These are phyloP conservation scores for Ogataea angusta DNA, from an alignment of 805 yeast genomes.

Conservation along the genomic window DNA sequence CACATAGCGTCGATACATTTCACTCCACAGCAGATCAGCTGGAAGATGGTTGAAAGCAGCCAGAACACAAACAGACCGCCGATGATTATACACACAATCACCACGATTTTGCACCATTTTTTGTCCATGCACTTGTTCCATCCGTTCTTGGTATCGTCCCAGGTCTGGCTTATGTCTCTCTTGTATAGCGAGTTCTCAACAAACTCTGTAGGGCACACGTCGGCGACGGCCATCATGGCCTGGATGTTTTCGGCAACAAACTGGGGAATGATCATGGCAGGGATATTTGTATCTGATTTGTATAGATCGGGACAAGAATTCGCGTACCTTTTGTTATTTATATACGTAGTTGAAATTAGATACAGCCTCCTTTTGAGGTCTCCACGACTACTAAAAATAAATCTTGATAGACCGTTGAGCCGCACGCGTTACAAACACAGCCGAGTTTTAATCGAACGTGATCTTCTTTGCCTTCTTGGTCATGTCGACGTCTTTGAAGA, in stretches of 20 bases:
- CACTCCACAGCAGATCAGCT: conserved; percentile 59
- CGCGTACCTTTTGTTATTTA: not conserved
- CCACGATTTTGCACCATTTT: conserved; percentile 69
- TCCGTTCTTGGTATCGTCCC: conserved; percentile 15
- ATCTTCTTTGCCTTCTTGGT: conserved; percentile 84
- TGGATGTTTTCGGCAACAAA: conserved; percentile 20
- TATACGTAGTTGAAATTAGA: not conserved
- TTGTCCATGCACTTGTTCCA: conserved; percentile 85
- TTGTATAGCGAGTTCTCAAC: conserved; percentile 13
- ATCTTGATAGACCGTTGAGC: not conserved
- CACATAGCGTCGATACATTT: conserved; percentile 49
- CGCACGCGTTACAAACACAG: conserved; percentile 3
- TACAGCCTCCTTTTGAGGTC: conserved; percentile 14
- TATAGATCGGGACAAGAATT: conserved; percentile 1
- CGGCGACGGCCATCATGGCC: conserved; percentile 9
- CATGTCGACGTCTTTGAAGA: conserved; percentile 89
- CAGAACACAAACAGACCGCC: conserved; percentile 54
- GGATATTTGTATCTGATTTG: not conserved
- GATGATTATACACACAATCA: conserved; percentile 66
- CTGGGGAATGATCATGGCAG: conserved; percentile 20
- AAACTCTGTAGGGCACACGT: conserved; percentile 23
- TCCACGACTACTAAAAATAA: conserved; percentile 6
- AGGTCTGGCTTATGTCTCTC: conserved; percentile 11
- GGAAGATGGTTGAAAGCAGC: conserved; percentile 51
- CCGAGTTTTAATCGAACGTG: conserved; percentile 54